These are phyloP conservation scores for Ophiostoma angusticollis DNA, from an alignment of 2,329 filamentous ascomycete genomes.

Conservation along the genomic window DNA sequence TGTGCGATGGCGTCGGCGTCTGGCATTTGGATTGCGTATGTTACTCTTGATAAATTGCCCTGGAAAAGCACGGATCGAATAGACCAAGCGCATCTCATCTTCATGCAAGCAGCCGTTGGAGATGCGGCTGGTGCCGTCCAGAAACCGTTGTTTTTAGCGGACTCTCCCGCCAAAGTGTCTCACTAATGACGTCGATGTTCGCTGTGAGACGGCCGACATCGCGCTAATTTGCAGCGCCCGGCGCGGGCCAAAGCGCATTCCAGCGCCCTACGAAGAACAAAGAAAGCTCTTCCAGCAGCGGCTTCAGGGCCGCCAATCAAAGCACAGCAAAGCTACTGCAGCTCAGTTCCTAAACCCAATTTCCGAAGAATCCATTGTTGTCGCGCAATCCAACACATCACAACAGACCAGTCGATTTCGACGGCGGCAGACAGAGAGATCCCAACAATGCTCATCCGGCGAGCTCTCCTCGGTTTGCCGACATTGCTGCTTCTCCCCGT, in stretches of 20 bases:
- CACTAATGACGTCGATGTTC: constrained; percentile 1
- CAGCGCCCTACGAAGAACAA: neutral
- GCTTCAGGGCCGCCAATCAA: too few species aligned
- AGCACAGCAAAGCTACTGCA: too few species aligned
- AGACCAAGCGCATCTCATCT: too few species aligned
- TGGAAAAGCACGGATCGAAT: too few species aligned
- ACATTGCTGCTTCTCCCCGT: constrained; percentile 34
- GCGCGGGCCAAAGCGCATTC: constrained; percentile 2
- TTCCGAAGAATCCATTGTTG: too few species aligned
- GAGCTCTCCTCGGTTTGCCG: constrained; percentile 13
- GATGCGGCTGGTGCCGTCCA: too few species aligned
- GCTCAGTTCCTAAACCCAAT: too few species aligned
- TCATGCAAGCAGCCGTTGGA: too few species aligned
- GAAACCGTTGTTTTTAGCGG: neutral
- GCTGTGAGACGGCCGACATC: neutral
- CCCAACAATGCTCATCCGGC: constrained; percentile 5
- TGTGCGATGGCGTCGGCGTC: too few species aligned
- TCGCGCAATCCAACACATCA: too few species aligned
- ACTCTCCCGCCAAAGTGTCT: neutral
- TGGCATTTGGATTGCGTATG: neutral
- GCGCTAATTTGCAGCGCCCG: neutral
- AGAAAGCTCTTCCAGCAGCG: too few species aligned
- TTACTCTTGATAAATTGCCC: neutral
- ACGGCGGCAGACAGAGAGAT: neutral
- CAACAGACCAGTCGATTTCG: too few species aligned